These are phyloP conservation scores for Carex cristatella DNA, from an alignment of 176 grass and related monocot species.

Conservation along the genomic window DNA sequence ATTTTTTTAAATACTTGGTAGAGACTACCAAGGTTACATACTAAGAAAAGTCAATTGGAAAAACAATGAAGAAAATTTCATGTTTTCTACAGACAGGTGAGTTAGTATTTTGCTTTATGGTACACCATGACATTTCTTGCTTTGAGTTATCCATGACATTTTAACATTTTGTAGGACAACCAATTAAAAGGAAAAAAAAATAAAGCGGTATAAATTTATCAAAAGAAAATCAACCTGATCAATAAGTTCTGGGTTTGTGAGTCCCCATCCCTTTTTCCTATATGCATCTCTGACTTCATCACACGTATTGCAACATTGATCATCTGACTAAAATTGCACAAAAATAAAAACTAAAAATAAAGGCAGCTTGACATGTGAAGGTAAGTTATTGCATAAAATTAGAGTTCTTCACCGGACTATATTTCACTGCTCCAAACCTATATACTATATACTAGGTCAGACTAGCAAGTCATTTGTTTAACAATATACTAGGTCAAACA, in stretches of 20 bases:
- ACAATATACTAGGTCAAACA: not conserved
- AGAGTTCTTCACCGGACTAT: not conserved
- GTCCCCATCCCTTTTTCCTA: constrained; percentile 84
- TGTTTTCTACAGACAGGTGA: not conserved
- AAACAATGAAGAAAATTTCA: not conserved
- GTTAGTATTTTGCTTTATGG: not conserved
- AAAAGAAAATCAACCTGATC: constrained; percentile 62
- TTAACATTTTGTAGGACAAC: not conserved
- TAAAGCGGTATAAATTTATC: constrained; percentile 7
- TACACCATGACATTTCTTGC: not conserved
- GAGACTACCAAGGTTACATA: not conserved
- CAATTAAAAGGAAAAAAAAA: not conserved
- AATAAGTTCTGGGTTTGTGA: constrained; percentile 66
- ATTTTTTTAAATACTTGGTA: no score
- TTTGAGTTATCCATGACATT: not conserved
- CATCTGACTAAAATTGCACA: constrained; percentile 61
- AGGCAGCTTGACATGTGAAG: not conserved
- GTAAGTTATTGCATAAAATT: constrained; percentile 14
- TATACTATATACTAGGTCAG: not conserved
- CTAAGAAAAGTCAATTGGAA: not conserved
- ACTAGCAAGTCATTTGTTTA: not conserved
- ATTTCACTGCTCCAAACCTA: not conserved
- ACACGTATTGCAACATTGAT: constrained; percentile 94
- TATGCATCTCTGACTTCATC: constrained; percentile 94
- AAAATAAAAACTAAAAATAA: constrained; percentile 29